Conservation (phyloP, 2,329 filamentous ascomycete genomes). For the Botrytis galanthina region DNA sequence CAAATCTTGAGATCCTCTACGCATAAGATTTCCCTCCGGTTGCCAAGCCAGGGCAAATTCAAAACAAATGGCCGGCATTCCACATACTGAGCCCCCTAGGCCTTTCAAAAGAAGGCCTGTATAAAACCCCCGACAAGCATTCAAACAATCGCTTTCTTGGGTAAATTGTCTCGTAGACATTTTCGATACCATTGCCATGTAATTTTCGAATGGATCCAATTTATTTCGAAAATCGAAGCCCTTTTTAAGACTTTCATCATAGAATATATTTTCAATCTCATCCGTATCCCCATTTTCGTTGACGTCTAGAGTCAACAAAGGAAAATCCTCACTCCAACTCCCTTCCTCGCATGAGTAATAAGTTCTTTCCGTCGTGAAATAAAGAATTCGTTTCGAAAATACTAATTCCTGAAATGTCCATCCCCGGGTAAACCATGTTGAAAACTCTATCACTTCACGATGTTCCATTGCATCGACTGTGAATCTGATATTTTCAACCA, state of each 20-base stretch:
- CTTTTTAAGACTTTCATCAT: not conserved
- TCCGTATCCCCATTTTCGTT: not conserved
- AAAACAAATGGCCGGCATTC: constrained; percentile 1
- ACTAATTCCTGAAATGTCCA: constrained; percentile 34
- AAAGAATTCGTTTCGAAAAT: constrained; percentile 27
- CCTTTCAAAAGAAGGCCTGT: not conserved
- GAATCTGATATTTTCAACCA: not conserved
- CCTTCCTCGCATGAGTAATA: constrained; percentile 31
- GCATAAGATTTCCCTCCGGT: not conserved
- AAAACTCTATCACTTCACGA: not conserved
- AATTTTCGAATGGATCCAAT: not conserved
- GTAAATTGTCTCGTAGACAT: constrained; percentile 5
- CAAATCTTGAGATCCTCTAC: not conserved
- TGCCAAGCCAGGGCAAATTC: not conserved
- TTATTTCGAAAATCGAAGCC: not conserved
- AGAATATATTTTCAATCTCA: not conserved
- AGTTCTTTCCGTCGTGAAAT: constrained; percentile 26
- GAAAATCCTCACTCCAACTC: constrained; percentile 4
- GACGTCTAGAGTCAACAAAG: not conserved
- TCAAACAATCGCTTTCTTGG: not conserved
- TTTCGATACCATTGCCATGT: not conserved
- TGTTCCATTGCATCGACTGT: not conserved
- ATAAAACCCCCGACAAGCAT: not conserved
- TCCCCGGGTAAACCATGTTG: constrained; percentile 21
- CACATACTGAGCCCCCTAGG: not conserved